Evolutionary conservation across 2,329 filamentous ascomycete species (phyloP).

Genomic region (Penicillium fuscoglaucum): DNA sequence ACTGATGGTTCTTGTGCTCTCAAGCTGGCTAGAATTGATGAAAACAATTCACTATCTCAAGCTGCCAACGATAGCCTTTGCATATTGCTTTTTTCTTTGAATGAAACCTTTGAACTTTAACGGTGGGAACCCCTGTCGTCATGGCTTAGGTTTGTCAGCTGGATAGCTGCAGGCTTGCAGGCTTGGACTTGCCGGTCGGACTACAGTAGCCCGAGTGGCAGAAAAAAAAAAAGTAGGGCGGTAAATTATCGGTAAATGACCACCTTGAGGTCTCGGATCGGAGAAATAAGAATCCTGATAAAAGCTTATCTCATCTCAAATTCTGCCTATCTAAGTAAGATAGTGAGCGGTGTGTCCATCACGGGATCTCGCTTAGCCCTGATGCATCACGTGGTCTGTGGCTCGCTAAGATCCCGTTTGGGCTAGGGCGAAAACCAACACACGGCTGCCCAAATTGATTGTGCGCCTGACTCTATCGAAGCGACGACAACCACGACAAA

Average conservation of each 20-base stretch:
- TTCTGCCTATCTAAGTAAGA: conserved; percentile 19
- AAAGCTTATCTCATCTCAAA: conserved; percentile 6
- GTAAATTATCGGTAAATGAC: background rate
- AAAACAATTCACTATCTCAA: background rate
- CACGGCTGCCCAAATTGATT: conserved; percentile 41
- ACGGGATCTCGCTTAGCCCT: conserved; percentile 37
- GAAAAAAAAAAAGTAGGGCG: conserved; percentile 6
- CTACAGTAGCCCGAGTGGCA: conserved; percentile 34
- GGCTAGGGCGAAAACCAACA: conserved; percentile 31
- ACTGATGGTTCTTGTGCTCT: background rate
- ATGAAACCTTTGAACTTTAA: background rate
- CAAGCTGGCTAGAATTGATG: background rate
- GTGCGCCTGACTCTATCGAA: conserved; percentile 41
- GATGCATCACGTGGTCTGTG: conserved; percentile 5
- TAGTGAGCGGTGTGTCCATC: background rate
- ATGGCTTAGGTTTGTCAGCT: conserved; percentile 27
- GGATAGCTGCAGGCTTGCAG: conserved; percentile 7
- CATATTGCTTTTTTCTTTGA: background rate
- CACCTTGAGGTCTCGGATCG: background rate
- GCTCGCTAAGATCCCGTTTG: conserved; percentile 40
- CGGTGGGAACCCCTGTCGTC: conserved; percentile 17
- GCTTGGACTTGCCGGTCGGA: conserved; percentile 26
- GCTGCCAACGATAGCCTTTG: conserved; percentile 1
- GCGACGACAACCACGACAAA: conserved; percentile 46
- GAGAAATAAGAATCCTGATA: conserved; percentile 4